A percentile compares a stretch with the other conserved stretches of the same genome.
Evolutionary conservation across 75 land plant genomes (phyloP).

Genomic region (Gnetum montanum): DNA sequence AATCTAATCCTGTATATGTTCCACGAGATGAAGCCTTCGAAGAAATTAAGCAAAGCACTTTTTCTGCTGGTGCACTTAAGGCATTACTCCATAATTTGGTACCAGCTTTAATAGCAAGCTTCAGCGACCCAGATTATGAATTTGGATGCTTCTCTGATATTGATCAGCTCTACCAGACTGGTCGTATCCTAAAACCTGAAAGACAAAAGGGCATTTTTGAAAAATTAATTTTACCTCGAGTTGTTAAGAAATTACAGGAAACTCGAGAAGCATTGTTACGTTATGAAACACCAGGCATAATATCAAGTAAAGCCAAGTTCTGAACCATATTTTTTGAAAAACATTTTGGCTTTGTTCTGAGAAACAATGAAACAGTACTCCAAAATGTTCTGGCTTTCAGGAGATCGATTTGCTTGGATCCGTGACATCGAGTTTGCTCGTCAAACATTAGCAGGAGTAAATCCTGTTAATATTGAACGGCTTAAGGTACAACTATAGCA

Average conservation of each 20-base stretch:
- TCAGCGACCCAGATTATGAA: conserved; percentile 41
- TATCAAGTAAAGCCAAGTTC: conserved; percentile 39
- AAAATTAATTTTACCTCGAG: conserved; percentile 8
- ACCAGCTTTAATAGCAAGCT: conserved; percentile 40
- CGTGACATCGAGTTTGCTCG: conserved; percentile 81
- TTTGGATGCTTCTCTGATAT: conserved; percentile 68
- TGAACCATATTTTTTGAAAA: not conserved
- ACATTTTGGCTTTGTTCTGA: not conserved
- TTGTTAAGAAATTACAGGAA: conserved; percentile 14
- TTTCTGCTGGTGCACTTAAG: conserved; percentile 47
- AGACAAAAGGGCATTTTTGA: not conserved
- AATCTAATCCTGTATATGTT: conserved; percentile 51
- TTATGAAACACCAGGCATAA: conserved; percentile 49
- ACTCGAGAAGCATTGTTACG: conserved; percentile 33
- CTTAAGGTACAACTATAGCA: conserved; percentile 70
- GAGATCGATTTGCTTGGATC: conserved; percentile 76
- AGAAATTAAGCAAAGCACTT: conserved; percentile 54
- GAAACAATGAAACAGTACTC: no score
- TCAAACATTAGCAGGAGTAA: conserved; percentile 74
- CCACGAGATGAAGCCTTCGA: conserved; percentile 84
- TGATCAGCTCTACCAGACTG: conserved; percentile 60
- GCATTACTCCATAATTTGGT: conserved; percentile 61
- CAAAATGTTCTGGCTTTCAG: conserved; percentile 23
- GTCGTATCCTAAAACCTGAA: conserved; percentile 29
- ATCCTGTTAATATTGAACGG: conserved; percentile 67